phyloP scores from a whole-genome alignment of 495 filamentous ascomycete genomes.

The Letharia lupina region DNA sequence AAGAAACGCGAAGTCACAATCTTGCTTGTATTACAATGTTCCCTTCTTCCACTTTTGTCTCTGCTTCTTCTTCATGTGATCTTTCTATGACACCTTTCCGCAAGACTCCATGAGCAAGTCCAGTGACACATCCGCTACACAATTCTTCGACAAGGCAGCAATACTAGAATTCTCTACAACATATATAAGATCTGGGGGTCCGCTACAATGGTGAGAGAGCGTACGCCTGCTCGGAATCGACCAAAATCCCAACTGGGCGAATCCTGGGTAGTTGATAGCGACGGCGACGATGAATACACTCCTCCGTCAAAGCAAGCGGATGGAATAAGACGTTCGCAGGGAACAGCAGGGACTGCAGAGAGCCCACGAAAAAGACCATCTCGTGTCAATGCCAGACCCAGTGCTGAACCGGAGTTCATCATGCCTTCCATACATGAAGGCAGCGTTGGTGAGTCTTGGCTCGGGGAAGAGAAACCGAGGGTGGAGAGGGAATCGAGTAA shows the following conservation, averaged over 20 bases:
- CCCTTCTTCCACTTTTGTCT: too few relatives aligned
- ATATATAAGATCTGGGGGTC: not conserved
- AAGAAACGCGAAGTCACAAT: not conserved
- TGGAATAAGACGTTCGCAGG: conserved; percentile 12
- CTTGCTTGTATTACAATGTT: not conserved
- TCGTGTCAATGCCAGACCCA: conserved; percentile 23
- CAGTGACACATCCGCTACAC: not conserved
- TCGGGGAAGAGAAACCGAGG: conserved; percentile 20
- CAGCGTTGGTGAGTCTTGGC: conserved; percentile 29
- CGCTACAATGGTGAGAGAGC: conserved; percentile 20
- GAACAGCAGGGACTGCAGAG: conserved; percentile 11
- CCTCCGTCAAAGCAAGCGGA: conserved; percentile 14
- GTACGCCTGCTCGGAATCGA: conserved; percentile 21
- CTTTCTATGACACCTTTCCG: not conserved
- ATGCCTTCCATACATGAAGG: conserved; percentile 39
- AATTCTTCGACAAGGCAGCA: not conserved
- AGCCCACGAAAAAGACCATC: conserved; percentile 23
- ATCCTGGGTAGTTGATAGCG: conserved; percentile 35
- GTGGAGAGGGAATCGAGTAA: conserved; percentile 14
- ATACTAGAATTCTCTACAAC: not conserved
- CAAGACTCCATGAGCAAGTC: not conserved
- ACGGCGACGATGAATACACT: conserved; percentile 25
- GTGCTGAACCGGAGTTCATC: conserved; percentile 37
- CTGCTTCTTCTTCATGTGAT: not conserved
- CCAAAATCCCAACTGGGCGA: conserved; percentile 27